Percentiles rank a stretch among this genome's conserved stretches.
Evolutionary conservation across 345 rosid species (phyloP).

Genomic region (Toxicodendron radicans): DNA sequence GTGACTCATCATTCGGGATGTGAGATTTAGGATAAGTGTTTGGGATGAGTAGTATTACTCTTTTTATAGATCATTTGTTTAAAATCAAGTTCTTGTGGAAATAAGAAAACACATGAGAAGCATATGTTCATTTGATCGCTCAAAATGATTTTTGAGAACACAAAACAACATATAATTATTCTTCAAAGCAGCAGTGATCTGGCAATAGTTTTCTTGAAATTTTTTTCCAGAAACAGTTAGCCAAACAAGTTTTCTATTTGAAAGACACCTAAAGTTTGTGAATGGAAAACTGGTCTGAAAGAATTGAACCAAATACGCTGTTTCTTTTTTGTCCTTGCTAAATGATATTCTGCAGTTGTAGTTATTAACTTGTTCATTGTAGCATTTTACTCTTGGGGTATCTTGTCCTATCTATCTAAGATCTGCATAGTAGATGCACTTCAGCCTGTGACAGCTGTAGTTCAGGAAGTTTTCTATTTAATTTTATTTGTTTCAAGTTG

Average conservation of each 20-base stretch:
- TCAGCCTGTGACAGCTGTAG: constrained; percentile 1
- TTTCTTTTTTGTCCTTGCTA: neutral
- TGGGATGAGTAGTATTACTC: no score
- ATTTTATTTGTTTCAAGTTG: neutral
- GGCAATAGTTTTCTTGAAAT: neutral
- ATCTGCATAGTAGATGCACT: neutral
- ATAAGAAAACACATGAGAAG: neutral
- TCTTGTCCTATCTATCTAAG: neutral
- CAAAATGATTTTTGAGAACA: neutral
- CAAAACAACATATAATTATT: no score
- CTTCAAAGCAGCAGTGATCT: neutral
- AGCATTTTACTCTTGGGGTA: neutral
- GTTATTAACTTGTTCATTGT: neutral
- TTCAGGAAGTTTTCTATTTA: neutral
- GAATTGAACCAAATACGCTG: neutral
- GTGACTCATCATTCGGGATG: no score
- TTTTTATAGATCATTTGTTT: no score
- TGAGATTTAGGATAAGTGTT: no score
- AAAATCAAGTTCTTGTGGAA: neutral
- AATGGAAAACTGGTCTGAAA: neutral
- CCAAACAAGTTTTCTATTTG: neutral
- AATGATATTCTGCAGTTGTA: neutral
- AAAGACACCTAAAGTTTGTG: neutral
- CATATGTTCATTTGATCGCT: no score
- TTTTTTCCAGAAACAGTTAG: neutral